phyloP scores from a whole-genome alignment of 345 rosid genomes.

The Barbarea vulgaris region DNA sequence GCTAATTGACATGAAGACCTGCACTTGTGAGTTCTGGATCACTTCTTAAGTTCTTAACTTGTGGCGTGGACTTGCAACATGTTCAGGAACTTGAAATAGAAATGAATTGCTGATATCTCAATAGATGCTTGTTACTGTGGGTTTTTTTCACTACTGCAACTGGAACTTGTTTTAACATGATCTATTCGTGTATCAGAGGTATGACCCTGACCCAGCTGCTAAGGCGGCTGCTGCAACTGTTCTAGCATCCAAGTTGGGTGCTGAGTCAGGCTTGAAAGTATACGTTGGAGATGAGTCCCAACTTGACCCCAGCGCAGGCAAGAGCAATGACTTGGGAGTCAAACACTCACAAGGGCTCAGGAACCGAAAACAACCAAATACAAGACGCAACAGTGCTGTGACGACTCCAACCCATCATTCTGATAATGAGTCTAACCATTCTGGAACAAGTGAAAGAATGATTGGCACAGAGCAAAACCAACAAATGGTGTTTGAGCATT shows the following conservation, averaged over 20 bases:
- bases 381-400: conserved; percentile 51
- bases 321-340: conserved; percentile 58
- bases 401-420: conserved; percentile 42
- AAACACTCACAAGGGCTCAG: conserved; percentile 66
- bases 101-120: conserved; percentile 10
- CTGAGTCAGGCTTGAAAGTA: conserved; percentile 87
- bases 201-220: conserved; percentile 95
- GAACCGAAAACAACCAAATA: conserved; percentile 57
- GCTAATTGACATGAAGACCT: background rate
- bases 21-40: background rate
- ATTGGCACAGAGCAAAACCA: conserved; percentile 49
- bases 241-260: conserved; percentile 91
- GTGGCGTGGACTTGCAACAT: background rate
- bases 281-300: conserved; percentile 62
- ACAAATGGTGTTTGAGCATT: conserved; percentile 67
- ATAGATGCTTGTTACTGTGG: background rate
- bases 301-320: conserved; percentile 45
- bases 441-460: conserved; percentile 39
- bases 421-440: conserved; percentile 47
- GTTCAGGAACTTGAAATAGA: background rate
- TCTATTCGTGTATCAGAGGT: conserved; percentile 57
- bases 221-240: conserved; percentile 98
- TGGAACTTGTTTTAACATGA: conserved; percentile 14
- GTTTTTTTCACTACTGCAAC: background rate
- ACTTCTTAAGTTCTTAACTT: background rate